Percentiles rank a stretch among this genome's conserved stretches.
These are phyloP conservation scores for Cutaneotrichosporon cavernicola DNA, from an alignment of 1,284 basidiomycete genomes.

Conservation along the genomic window DNA sequence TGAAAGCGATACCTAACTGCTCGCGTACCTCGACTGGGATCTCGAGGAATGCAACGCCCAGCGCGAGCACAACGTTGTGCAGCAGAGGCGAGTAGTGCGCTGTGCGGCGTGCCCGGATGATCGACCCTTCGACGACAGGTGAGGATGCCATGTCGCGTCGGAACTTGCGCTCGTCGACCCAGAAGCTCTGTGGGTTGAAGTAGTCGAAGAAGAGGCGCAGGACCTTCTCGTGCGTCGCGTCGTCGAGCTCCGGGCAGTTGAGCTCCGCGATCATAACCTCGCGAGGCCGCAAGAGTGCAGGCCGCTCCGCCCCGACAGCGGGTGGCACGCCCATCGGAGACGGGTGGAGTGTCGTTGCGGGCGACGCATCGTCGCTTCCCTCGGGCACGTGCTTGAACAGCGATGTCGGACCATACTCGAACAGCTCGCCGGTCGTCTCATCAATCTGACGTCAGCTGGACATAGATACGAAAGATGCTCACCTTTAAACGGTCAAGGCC, in stretches of 20 bases:
- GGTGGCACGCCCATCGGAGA: conserved; percentile 1
- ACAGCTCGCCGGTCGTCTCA: conserved; percentile 25
- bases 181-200: conserved; percentile 33
- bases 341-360: conserved; percentile 6
- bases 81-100: conserved; percentile 54
- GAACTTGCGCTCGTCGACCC: conserved; percentile 31
- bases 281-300: conserved; percentile 12
- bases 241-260: conserved; percentile 23
- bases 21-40: conserved; percentile 14
- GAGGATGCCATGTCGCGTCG: conserved; percentile 20
- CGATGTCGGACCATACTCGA: conserved; percentile 25
- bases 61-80: conserved; percentile 70
- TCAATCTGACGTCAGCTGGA: conserved; percentile 20
- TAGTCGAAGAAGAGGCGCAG: conserved; percentile 32
- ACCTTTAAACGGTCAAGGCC: conserved; percentile 23
- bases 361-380: background rate
- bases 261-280: conserved; percentile 12
- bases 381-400: conserved; percentile 21
- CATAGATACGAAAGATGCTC: background rate
- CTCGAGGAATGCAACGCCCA: conserved; percentile 24
- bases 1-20: conserved; percentile 26
- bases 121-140: conserved; percentile 12
- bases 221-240: conserved; percentile 26
- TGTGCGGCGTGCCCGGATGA: conserved; percentile 24
- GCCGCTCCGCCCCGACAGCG: conserved; percentile 8